Base-by-base conservation (phyloP, 176 grass and related monocot genomes). In the Avena sativa region DNA sequence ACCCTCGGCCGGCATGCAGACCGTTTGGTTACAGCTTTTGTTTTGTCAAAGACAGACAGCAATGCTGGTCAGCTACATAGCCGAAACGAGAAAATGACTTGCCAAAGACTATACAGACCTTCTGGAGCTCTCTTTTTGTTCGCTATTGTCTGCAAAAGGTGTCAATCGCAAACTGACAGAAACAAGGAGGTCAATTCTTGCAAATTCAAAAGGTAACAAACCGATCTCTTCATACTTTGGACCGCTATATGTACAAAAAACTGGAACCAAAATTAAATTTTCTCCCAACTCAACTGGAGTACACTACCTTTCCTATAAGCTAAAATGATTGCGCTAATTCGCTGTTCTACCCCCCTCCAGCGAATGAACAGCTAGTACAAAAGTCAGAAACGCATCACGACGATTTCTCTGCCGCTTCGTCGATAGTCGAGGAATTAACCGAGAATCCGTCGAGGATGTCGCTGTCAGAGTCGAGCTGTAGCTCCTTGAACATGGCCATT, bases 401-500 rank as follows among this genome's bases (percentile, higher is more conserved):
- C 0, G 87, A 88, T 82, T 86, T 96, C 85, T 99, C 94, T 13
- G 79, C 40, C 40, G 40, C 82, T 0, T 96, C 97, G 79, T 94
- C 94, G 44, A 99, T 94, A 6, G 91, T 85, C 1, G 88, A 89
- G 9, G 77, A 88, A 19, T 86, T 88, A 38, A 91, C 84, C 0
- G 95, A 90, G 38, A 95, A 89, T 0, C 90, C 89, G 17, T 99
- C 94, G 0, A 96, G 88, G 83, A 96, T 86, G 74, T 96, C 97
- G 1, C 91, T 94, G 80, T 99, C 97, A 0, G 94, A 88, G 38
- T 95, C 94, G 8, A 92, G 89, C 63, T 99, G 92, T 13, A 94
- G 89, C 83, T 99, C 97, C 63, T 96, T 96, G 50, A 99, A 96
- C 97, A 99, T 99, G 0, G 97, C 94, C 89, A 99, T 99, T 32